These are phyloP conservation scores for Psilocybe subaeruginosa DNA, from an alignment of 768 basidiomycete genomes.

Conservation along the genomic window DNA sequence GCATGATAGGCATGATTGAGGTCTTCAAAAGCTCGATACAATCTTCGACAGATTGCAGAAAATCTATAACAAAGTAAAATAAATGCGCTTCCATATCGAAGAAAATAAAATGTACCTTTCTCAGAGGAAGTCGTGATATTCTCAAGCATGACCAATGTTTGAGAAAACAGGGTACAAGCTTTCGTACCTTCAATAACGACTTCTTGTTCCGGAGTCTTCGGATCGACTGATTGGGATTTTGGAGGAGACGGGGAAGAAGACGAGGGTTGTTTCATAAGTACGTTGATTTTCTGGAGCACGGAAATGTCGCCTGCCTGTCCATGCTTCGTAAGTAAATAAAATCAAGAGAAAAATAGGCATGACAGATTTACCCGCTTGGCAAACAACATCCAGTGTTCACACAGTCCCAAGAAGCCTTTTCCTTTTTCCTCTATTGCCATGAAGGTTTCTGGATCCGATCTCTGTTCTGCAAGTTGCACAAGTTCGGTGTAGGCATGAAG, in stretches of 20 bases:
- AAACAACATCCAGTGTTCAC: conserved; percentile 73
- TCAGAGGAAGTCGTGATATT: conserved; percentile 2
- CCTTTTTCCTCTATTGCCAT: conserved; percentile 37
- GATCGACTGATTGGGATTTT: not conserved
- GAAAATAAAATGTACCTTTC: conserved; percentile 5
- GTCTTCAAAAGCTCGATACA: conserved; percentile 11
- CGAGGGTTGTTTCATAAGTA: conserved; percentile 35
- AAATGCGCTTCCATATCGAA: not conserved
- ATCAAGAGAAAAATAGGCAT: not conserved
- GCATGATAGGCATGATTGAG: conserved; percentile 9
- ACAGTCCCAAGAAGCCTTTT: conserved; percentile 60
- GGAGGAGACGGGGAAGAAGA: conserved; percentile 15
- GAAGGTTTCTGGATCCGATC: conserved; percentile 40
- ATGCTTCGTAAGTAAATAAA: not conserved
- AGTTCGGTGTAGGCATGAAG: conserved; percentile 47
- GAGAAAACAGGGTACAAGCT: conserved; percentile 40
- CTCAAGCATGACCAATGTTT: conserved; percentile 37
- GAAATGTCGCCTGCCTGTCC: conserved; percentile 50
- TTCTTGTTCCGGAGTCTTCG: conserved; percentile 11
- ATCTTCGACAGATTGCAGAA: conserved; percentile 7
- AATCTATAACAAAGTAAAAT: not conserved
- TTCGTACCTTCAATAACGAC: conserved; percentile 39
- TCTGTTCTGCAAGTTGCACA: conserved; percentile 39
- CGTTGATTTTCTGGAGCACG: conserved; percentile 49
- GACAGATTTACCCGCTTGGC: conserved; percentile 56